A percentile compares a stretch with the other conserved stretches of the same genome.
Evolutionary conservation across 768 basidiomycete genomes (phyloP).

Genomic region (Lepiota venenata): DNA sequence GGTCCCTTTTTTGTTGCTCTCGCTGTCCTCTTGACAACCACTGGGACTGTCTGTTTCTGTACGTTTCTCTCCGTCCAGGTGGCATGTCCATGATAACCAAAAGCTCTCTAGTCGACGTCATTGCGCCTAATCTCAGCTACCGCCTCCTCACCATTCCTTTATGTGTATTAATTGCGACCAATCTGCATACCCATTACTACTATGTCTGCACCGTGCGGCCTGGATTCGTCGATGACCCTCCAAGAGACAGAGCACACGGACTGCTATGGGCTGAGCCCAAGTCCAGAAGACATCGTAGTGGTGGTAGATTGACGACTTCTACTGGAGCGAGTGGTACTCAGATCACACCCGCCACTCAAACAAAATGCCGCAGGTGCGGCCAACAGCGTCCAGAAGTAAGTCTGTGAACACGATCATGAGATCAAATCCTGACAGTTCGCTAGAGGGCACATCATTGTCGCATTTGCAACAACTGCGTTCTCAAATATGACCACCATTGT

Average conservation of each 20-base stretch:
- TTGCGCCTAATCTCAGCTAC: slow-evolving; percentile 61
- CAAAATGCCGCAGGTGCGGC: slow-evolving; percentile 68
- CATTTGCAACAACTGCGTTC: slow-evolving; percentile 84
- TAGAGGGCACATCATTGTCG: slow-evolving; percentile 93
- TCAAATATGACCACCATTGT: slow-evolving; percentile 92
- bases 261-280: slow-evolving; percentile 55
- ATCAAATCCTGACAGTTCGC: slow-evolving; percentile 6
- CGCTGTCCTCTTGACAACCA: slow-evolving; percentile 68
- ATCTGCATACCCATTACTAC: slow-evolving; percentile 83
- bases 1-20: slow-evolving; percentile 87
- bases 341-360: slow-evolving; percentile 51
- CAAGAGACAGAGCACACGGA: slow-evolving; percentile 33
- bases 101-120: slow-evolving; percentile 64
- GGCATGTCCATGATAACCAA: not conserved
- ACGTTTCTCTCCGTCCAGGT: slow-evolving; percentile 27
- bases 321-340: slow-evolving; percentile 37
- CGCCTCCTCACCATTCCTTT: slow-evolving; percentile 60
- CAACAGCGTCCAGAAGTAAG: slow-evolving; percentile 76
- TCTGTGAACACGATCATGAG: slow-evolving; percentile 4
- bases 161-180: slow-evolving; percentile 73
- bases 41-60: slow-evolving; percentile 82
- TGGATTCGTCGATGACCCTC: slow-evolving; percentile 71
- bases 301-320: slow-evolving; percentile 13
- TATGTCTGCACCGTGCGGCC: slow-evolving; percentile 77
- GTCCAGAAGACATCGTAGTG: slow-evolving; percentile 25